Evolutionary conservation across 192 early-diverging fungal genomes (phyloP), one percentile per base, ranked within the genome.

Genomic region (Podila clonocystis): DNA sequence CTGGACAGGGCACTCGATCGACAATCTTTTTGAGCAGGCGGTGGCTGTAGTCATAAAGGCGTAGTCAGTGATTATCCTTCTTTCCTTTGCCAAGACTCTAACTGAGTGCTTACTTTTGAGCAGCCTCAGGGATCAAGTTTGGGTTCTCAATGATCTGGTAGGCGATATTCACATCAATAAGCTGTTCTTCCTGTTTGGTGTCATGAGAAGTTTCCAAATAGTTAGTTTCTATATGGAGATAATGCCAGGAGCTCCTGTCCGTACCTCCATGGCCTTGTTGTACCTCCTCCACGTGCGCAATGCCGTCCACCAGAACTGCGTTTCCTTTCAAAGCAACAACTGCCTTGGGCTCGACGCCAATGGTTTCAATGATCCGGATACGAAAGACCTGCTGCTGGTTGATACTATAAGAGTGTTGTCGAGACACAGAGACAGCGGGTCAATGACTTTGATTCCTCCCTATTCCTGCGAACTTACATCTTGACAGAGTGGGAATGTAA

Each of bases 321-420:
- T 80, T 80, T 29, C 77, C 77, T 60, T 80, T 80, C 36, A 80
- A 62, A 13, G 77, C 77, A 5, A 80, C 77, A 20, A 80, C 63
- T 0, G 70, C 77, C 13, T 72, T 26, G 11, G 70, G 77, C 9
- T 64, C 70, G 30, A 61, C 28, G n/a, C 67, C 77, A 2, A 66
- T 55, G 62, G 63, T 80, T 60, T 80, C 49, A n/a, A 80, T 73
- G 31, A 80, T 15, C 36, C 77, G 24, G 36, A 80, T 80, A 19
- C 77, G 70, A 24, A 80, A 80, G 3, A 80, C 77, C 19, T 68
- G 70, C n/a, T 65, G 26, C 24, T 65, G 71, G 2, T 38, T 66
- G 24, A 80, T 73, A 13, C 77, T 80, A 61, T 63, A 19, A 30
- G 28, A 31, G 31, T n/a, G 26, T 58, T 17, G n/a, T 45, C 22